Conservation (phyloP, 1,284 basidiomycete genomes). For the Apiotrichum veenhuisii region DNA sequence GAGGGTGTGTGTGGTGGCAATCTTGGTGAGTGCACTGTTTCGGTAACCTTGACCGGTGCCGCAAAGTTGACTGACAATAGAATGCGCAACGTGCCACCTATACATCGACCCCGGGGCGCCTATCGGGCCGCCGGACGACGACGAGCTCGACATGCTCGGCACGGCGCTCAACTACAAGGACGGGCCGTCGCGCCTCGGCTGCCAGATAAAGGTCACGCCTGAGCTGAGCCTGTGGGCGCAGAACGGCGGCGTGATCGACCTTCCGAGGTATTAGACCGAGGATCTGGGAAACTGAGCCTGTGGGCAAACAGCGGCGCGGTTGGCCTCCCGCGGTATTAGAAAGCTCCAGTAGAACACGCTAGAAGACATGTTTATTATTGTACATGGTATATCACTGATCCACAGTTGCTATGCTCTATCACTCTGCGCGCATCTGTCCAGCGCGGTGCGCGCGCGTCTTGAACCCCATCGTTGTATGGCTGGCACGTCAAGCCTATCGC, state of each 20-base stretch:
- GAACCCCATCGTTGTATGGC: neutral
- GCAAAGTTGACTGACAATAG: slow-evolving; percentile 18
- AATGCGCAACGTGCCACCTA: slow-evolving; percentile 51
- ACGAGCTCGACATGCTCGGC: slow-evolving; percentile 49
- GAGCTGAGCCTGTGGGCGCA: slow-evolving; percentile 41
- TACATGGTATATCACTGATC: neutral
- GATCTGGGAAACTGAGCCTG: slow-evolving; percentile 28
- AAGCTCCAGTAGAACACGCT: too few relatives aligned
- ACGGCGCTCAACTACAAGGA: slow-evolving; percentile 42
- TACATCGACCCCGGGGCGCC: slow-evolving; percentile 35
- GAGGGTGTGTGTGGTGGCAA: slow-evolving; percentile 51
- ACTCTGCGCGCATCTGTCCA: too few relatives aligned
- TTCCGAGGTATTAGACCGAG: slow-evolving; percentile 30
- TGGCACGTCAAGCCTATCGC: neutral
- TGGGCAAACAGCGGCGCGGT: slow-evolving; percentile 45
- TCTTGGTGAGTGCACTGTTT: slow-evolving; percentile 32
- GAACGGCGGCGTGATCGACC: slow-evolving; percentile 36
- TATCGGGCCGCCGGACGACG: slow-evolving; percentile 36
- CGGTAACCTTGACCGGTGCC: too few relatives aligned
- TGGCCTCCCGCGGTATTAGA: slow-evolving; percentile 5
- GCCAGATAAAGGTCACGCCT: slow-evolving; percentile 45
- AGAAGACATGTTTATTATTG: too few relatives aligned
- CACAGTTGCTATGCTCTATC: neutral
- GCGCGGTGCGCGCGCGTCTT: too few relatives aligned
- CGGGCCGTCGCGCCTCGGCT: slow-evolving; percentile 43